Evolutionary conservation across 1,139 yeast species (phyloP), one percentile per base, ranked within the genome.

Genomic region (Sugiyamaella xylanicola): DNA sequence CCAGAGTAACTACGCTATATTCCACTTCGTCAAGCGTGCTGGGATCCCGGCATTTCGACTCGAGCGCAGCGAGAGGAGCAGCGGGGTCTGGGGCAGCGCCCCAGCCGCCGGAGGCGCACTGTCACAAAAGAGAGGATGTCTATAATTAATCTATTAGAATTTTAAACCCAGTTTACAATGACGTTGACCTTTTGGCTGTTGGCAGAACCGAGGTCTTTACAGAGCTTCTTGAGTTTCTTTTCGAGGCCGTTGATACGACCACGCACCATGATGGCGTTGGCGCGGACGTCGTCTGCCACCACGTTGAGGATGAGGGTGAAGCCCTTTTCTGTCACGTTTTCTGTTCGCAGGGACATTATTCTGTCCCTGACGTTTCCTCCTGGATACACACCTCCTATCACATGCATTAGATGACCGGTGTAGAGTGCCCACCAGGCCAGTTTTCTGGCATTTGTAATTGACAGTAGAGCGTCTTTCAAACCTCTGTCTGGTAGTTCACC

Each of bases 311-410:
- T 42, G 29, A 72, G 60, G 15, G 60, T 59, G 55, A 72, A 68
- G 11, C 63, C 62, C 20, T 58, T 58, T 4, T 57, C 55, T 9
- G 57, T 55, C n/a, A 51, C 66, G 16, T 61, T 60, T 51, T 50
- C 64, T 48, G 58, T 70, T 60, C 51, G 61, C 60, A 69, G 68
- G 63, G 55, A 64, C 50, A 64, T 44, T 13, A 82, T 75, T 36
- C 81, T 79, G 27, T 82, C 85, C 61, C 86, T 75, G 43, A 84
- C 83, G 63, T 81, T 82, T 27, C 89, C 90, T 54, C 89, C 89
- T 2, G 90, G 90, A 66, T 83, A 86, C 49, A 85, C 85, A 65
- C 88, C 88, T 65, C 89, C 85, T 46, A 85, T 79, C 44, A 85
- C 86, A 68, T 82, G 85, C 86, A 85, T 83, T 61, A 84, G 75